phyloP scores from a whole-genome alignment of 345 rosid genomes.

The Barbarea vulgaris region DNA sequence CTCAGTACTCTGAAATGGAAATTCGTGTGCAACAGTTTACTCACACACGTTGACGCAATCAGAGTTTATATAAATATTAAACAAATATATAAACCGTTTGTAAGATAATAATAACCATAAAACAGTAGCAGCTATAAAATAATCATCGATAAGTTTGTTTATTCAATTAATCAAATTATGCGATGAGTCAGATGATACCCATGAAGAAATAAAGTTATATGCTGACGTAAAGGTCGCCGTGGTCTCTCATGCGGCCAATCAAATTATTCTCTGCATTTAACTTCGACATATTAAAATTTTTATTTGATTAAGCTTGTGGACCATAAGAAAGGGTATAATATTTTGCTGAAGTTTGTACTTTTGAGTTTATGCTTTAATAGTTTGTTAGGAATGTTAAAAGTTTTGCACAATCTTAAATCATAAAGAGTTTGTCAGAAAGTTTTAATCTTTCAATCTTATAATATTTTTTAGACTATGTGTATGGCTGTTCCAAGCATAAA shows the following conservation, averaged over 20 bases:
- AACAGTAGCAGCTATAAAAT: not conserved
- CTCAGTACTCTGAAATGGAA: slow-evolving; percentile 13
- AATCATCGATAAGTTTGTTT: not conserved
- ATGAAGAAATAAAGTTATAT: slow-evolving; percentile 21
- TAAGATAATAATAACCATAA: slow-evolving; percentile 5
- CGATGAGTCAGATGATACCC: slow-evolving; percentile 42
- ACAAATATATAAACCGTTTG: not conserved
- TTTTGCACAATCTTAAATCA: not conserved
- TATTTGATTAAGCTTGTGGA: slow-evolving; percentile 1
- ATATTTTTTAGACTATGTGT: not conserved
- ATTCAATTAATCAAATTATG: not conserved
- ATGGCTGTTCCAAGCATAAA: not conserved
- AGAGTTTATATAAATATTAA: not conserved
- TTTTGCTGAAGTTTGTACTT: not conserved
- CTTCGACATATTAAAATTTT: not conserved
- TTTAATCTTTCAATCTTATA: not conserved
- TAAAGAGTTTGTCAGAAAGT: not conserved
- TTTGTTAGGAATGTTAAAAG: not conserved
- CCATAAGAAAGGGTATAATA: slow-evolving; percentile 11
- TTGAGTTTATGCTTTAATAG: not conserved
- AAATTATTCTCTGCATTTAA: slow-evolving; percentile 11
- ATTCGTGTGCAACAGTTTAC: slow-evolving; percentile 13
- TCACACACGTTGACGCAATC: slow-evolving; percentile 18
- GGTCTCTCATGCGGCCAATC: slow-evolving; percentile 40
- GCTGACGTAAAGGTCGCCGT: slow-evolving; percentile 42